phyloP scores from a whole-genome alignment of 1,284 basidiomycete genomes.

The Sphaerobolus stellatus region DNA sequence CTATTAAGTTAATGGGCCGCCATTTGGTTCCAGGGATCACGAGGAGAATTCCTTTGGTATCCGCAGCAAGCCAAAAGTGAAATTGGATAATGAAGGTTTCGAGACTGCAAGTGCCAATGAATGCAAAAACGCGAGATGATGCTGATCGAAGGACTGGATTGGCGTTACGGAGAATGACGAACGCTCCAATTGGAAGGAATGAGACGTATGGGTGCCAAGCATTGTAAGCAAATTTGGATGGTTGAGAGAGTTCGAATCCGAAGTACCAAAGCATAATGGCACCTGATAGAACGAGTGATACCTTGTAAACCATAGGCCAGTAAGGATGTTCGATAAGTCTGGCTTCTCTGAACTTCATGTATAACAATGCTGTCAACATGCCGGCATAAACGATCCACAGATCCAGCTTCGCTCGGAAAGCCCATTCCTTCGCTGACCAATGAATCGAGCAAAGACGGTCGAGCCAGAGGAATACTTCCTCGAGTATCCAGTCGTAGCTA shows the following conservation, averaged over 20 bases:
- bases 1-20: conserved; percentile 72
- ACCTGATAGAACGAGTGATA: conserved; percentile 47
- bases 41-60: conserved; percentile 81
- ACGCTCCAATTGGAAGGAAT: conserved; percentile 76
- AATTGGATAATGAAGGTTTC: conserved; percentile 90
- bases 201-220: conserved; percentile 81
- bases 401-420: conserved; percentile 84
- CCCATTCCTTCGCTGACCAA: conserved; percentile 86
- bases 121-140: conserved; percentile 70
- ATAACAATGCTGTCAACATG: conserved; percentile 74
- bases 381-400: conserved; percentile 86
- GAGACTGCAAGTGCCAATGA: conserved; percentile 79
- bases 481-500: conserved; percentile 61
- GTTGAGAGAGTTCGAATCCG: conserved; percentile 73
- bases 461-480: conserved; percentile 62
- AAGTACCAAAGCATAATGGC: conserved; percentile 75
- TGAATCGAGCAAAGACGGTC: conserved; percentile 66
- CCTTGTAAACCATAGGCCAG: conserved; percentile 58
- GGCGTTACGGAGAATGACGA: conserved; percentile 75
- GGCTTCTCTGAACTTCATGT: conserved; percentile 74
- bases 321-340: conserved; percentile 66
- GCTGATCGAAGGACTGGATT: conserved; percentile 67
- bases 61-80: conserved; percentile 85
- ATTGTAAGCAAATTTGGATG: conserved; percentile 84
- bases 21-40: conserved; percentile 74